Evolutionary conservation across 202 grass and related monocot genomes (phyloP).

Genomic region (Schoenoplectus tabernaemontani): DNA sequence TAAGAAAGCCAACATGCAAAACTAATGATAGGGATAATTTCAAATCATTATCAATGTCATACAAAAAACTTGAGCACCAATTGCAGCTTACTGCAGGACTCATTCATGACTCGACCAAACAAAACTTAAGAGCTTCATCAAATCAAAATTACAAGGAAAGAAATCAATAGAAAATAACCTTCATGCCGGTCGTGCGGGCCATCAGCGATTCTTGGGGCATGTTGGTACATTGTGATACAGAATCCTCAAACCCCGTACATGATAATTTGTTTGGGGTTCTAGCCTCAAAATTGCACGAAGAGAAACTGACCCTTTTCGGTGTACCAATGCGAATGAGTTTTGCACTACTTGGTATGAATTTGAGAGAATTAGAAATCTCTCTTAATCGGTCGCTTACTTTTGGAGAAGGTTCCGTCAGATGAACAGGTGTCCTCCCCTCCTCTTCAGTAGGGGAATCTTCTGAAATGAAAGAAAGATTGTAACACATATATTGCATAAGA

Average conservation of each 20-base stretch:
- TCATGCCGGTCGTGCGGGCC: constrained; percentile 9
- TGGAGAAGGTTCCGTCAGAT: neutral
- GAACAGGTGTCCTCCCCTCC: neutral
- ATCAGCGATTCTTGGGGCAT: neutral
- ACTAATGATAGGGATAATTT: neutral
- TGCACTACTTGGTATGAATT: neutral
- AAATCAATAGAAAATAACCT: constrained; percentile 1
- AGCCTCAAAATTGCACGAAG: neutral
- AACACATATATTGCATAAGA: neutral
- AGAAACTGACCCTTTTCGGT: constrained; percentile 12
- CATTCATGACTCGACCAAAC: neutral
- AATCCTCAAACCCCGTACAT: neutral
- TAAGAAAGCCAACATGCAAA: neutral
- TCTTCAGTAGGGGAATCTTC: neutral
- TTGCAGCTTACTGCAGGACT: neutral
- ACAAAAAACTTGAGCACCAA: too few relatives aligned
- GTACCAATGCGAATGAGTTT: neutral
- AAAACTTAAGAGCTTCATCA: neutral
- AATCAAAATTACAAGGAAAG: neutral
- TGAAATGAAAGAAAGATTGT: neutral
- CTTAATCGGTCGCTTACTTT: constrained; percentile 6
- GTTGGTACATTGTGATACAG: neutral
- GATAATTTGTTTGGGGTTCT: neutral
- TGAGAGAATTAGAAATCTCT: constrained; percentile 17
- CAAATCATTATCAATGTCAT: neutral